phyloP scores from a whole-genome alignment of 2,329 filamentous ascomycete genomes.

The Golovinomyces cichoracearum region DNA sequence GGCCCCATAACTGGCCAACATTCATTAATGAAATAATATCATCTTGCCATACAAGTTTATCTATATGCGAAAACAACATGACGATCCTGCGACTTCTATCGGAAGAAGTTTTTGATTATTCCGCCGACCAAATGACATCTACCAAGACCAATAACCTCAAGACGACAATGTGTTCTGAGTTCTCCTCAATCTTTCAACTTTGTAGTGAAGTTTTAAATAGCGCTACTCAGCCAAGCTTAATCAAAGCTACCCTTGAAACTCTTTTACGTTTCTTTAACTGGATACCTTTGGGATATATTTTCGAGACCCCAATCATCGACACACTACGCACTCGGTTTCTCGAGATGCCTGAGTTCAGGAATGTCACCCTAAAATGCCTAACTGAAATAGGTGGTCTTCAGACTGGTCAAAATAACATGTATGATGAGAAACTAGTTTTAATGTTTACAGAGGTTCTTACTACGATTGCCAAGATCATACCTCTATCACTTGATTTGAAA shows the following conservation, averaged over 20 bases:
- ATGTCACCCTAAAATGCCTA: constrained; percentile 84
- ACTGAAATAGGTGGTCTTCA: constrained; percentile 91
- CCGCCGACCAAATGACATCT: constrained; percentile 97
- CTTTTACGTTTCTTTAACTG: constrained; percentile 92
- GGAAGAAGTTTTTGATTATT: constrained; percentile 97
- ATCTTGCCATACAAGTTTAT: constrained; percentile 79
- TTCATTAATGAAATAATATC: constrained; percentile 99
- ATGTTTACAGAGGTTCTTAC: constrained; percentile 97
- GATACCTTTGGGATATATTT: constrained; percentile 96
- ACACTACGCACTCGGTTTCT: constrained; percentile 81
- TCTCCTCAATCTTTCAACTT: constrained; percentile 92
- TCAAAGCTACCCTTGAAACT: constrained; percentile 93
- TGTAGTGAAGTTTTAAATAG: constrained; percentile 87
- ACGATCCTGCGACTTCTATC: constrained; percentile 83
- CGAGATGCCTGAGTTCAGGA: constrained; percentile 81
- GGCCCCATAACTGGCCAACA: constrained; percentile 98
- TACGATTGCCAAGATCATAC: constrained; percentile 79
- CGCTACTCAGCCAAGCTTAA: constrained; percentile 62
- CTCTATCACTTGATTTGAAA: constrained; percentile 70
- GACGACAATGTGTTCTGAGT: constrained; percentile 96
- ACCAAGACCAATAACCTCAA: constrained; percentile 89
- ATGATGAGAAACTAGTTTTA: constrained; percentile 83
- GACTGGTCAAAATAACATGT: constrained; percentile 48
- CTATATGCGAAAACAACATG: constrained; percentile 99
- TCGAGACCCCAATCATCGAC: constrained; percentile 89